A percentile compares a stretch with the other conserved stretches of the same genome.
Conservation (phyloP, 192 early-diverging fungal genomes). For the Coemansia biformis region DNA sequence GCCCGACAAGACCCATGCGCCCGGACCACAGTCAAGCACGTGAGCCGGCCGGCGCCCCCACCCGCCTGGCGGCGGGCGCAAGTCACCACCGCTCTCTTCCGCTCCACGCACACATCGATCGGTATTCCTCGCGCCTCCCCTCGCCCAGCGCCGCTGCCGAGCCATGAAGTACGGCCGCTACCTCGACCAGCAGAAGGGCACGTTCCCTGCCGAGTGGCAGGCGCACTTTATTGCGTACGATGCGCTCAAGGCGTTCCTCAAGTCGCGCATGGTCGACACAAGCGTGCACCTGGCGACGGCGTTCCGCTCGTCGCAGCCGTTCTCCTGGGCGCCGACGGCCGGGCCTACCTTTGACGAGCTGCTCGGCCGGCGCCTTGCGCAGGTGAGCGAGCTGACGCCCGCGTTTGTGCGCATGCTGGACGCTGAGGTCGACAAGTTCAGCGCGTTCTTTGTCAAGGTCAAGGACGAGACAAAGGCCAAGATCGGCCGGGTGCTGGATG, state of each 20-base stretch:
- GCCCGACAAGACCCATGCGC: too few species aligned
- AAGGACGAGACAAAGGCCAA: constrained; percentile 25
- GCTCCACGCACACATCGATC: too few species aligned
- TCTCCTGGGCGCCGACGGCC: constrained; percentile 15
- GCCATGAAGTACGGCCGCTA: constrained; percentile 73
- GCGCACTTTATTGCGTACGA: constrained; percentile 68
- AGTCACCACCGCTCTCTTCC: too few species aligned
- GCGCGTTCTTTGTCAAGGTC: constrained; percentile 48
- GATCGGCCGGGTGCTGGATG: constrained; percentile 15
- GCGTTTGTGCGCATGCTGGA: constrained; percentile 67
- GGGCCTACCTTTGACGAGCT: constrained; percentile 54
- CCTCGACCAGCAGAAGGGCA: constrained; percentile 58
- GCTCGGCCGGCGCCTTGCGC: constrained; percentile 54
- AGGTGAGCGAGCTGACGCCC: constrained; percentile 56
- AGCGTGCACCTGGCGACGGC: constrained; percentile 44
- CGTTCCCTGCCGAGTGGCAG: constrained; percentile 63
- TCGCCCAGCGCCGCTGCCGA: too few species aligned
- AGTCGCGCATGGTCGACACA: constrained; percentile 56
- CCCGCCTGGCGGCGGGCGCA: too few species aligned
- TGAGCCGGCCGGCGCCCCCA: too few species aligned
- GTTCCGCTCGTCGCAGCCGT: constrained; percentile 32
- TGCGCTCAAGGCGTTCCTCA: constrained; percentile 61
- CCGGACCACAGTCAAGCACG: too few species aligned
- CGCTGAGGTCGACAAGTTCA: constrained; percentile 58
- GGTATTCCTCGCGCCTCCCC: too few species aligned